Evolutionary conservation across 495 filamentous ascomycete genomes (phyloP).

Genomic region (Annulohypoxylon bovei): DNA sequence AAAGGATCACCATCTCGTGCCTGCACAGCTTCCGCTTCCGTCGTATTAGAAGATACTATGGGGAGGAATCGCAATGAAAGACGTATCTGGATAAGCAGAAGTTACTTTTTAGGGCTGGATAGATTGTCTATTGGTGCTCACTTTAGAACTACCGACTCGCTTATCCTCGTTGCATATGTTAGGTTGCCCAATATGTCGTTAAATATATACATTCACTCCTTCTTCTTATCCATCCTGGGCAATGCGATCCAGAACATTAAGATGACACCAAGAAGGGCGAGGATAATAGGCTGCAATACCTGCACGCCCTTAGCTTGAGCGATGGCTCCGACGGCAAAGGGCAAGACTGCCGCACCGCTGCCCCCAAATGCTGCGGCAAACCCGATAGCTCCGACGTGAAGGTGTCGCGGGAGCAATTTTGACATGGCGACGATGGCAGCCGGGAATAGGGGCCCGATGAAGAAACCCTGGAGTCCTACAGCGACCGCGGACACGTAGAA

Average conservation of each 20-base stretch:
- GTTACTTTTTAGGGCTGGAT: not conserved
- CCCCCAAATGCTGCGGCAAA: slow-evolving; percentile 86
- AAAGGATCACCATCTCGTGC: slow-evolving; percentile 19
- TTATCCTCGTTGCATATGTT: not conserved
- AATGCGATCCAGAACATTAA: slow-evolving; percentile 63
- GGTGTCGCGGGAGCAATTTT: slow-evolving; percentile 78
- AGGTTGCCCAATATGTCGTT: not conserved
- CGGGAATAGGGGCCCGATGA: slow-evolving; percentile 84
- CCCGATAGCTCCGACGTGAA: slow-evolving; percentile 84
- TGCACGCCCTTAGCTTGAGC: slow-evolving; percentile 81
- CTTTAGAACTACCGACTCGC: not conserved
- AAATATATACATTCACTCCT: slow-evolving; percentile 19
- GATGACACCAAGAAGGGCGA: slow-evolving; percentile 71
- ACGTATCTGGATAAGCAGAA: not conserved
- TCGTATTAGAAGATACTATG: not conserved
- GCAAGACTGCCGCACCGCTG: slow-evolving; percentile 79
- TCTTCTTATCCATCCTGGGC: slow-evolving; percentile 41
- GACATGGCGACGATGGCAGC: slow-evolving; percentile 82
- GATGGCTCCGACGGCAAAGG: slow-evolving; percentile 86
- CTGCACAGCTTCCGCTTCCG: not conserved
- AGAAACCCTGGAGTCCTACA: slow-evolving; percentile 78
- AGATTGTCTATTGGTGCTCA: not conserved
- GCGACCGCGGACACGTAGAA: slow-evolving; percentile 78
- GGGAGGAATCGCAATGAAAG: not conserved
- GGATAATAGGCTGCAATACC: slow-evolving; percentile 79